Evolutionary conservation across 2,329 filamentous ascomycete genomes (phyloP).

Genomic region (Pestalotiopsis fici): DNA sequence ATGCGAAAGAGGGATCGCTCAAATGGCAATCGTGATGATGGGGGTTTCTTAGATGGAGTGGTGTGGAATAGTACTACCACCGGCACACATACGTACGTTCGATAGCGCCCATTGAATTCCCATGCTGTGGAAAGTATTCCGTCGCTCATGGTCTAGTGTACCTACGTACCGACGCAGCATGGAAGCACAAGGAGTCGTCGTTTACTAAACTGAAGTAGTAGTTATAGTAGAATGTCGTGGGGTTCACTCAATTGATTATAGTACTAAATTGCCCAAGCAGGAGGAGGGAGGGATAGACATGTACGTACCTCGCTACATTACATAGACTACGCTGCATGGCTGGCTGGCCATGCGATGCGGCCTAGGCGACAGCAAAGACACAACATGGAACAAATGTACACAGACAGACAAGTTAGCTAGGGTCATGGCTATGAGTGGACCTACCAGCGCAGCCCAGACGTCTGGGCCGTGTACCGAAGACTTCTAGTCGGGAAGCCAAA

Average conservation of each 20-base stretch:
- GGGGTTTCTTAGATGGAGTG: neutral
- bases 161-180: neutral
- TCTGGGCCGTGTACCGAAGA: slow-evolving; percentile 11
- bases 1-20: neutral
- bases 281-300: neutral
- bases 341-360: neutral
- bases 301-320: neutral
- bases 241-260: neutral
- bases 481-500: slow-evolving; percentile 9
- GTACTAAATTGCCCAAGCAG: neutral
- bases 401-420: neutral
- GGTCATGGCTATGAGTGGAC: slow-evolving; percentile 12
- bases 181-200: neutral
- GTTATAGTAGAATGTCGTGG: neutral
- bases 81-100: neutral
- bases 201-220: neutral
- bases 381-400: neutral
- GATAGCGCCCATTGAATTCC: neutral
- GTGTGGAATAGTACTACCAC: neutral
- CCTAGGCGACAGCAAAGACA: neutral
- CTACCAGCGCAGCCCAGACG: neutral
- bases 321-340: neutral
- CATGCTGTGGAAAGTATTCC: neutral
- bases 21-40: neutral
- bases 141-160: neutral